phyloP scores from a whole-genome alignment of 208 protist genomes.

The Wallacemonas rigidus region DNA sequence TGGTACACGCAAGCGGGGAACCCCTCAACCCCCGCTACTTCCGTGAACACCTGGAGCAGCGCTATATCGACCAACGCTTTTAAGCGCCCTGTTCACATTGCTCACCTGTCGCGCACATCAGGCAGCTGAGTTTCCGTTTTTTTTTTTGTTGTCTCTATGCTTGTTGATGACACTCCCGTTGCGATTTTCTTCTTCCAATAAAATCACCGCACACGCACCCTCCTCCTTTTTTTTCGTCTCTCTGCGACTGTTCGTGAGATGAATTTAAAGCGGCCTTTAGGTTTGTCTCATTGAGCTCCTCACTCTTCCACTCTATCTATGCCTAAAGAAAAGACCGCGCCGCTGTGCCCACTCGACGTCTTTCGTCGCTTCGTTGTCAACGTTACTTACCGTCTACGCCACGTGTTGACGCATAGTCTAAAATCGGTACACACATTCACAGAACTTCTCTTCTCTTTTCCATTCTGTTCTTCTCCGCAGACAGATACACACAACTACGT shows the following conservation, averaged over 20 bases:
- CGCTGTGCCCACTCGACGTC: background rate
- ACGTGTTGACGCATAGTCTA: background rate
- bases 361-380: slow-evolving; percentile 5
- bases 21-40: slow-evolving; percentile 77
- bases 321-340: no score
- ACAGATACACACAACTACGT: background rate
- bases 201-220: no score
- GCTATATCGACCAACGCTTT: slow-evolving; percentile 50
- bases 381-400: background rate
- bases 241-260: no score
- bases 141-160: background rate
- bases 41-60: slow-evolving; percentile 70
- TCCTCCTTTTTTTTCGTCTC: no score
- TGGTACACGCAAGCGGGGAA: slow-evolving; percentile 74
- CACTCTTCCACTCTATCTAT: no score
- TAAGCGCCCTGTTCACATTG: background rate
- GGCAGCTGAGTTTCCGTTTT: no score
- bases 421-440: slow-evolving; percentile 4
- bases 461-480: background rate
- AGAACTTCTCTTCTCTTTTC: slow-evolving; percentile 6
- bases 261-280: no score
- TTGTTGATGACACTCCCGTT: no score
- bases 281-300: no score
- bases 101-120: background rate
- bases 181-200: no score